A percentile compares a stretch with the other conserved stretches of the same genome.
phyloP scores from a whole-genome alignment of 108 stramenopile species.

The Cyclotella distinguenda region DNA sequence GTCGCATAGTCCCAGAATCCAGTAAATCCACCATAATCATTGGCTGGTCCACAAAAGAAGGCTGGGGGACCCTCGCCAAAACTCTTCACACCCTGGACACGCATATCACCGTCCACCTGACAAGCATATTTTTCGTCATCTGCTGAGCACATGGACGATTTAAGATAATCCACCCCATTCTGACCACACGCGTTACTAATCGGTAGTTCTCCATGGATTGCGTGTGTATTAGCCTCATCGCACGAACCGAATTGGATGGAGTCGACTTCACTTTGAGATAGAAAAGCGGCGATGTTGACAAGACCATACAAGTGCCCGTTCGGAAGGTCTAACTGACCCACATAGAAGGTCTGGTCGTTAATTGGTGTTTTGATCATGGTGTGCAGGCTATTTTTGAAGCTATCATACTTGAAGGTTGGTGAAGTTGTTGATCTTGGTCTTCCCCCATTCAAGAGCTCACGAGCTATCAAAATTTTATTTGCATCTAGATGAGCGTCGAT shows the following conservation, averaged over 20 bases:
- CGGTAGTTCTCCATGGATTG: conserved; percentile 15
- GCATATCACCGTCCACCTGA: conserved; percentile 23
- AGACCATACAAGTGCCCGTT: conserved; percentile 31
- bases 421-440: background rate
- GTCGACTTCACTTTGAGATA: conserved; percentile 26
- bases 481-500: conserved; percentile 41
- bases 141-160: background rate
- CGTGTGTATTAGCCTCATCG: conserved; percentile 30
- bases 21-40: conserved; percentile 16
- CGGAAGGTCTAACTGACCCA: conserved; percentile 2
- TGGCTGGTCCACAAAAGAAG: conserved; percentile 28
- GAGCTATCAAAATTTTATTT: conserved; percentile 26
- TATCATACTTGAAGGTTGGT: conserved; percentile 12
- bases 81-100: background rate
- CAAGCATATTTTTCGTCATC: conserved; percentile 23
- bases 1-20: conserved; percentile 23
- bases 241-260: conserved; percentile 32
- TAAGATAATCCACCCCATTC: conserved; percentile 20
- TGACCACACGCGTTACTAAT: conserved; percentile 38
- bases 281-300: conserved; percentile 38
- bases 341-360: conserved; percentile 16
- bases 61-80: background rate
- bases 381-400: conserved; percentile 26
- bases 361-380: conserved; percentile 28
- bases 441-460: conserved; percentile 22